Evolutionary conservation across 2,329 filamentous ascomycete genomes (phyloP).

Genomic region (Fusarium sp.): DNA sequence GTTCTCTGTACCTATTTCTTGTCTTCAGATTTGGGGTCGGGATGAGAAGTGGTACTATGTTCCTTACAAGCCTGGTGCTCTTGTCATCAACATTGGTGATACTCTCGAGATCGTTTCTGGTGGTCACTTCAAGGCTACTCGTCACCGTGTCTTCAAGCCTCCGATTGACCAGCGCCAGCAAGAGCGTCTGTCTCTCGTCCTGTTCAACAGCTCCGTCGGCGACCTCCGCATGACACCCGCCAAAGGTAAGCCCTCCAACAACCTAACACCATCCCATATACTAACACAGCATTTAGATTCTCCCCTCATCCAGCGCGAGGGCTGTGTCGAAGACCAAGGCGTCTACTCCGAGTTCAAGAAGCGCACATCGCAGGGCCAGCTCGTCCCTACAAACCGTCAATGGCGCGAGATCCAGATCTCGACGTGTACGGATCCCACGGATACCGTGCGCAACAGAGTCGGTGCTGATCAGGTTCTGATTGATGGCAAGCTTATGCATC

Average conservation of each 20-base stretch:
- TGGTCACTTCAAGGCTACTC: constrained; percentile 38
- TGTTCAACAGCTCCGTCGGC: constrained; percentile 60
- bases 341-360: constrained; percentile 60
- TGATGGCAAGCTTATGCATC: constrained; percentile 59
- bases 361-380: constrained; percentile 52
- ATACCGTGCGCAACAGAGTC: constrained; percentile 53
- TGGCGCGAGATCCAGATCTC: constrained; percentile 64
- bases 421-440: constrained; percentile 56
- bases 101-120: constrained; percentile 35
- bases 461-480: constrained; percentile 57
- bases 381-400: constrained; percentile 58
- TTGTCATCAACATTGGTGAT: constrained; percentile 37
- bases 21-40: constrained; percentile 36
- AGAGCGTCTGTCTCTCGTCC: constrained; percentile 56
- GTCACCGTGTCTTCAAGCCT: constrained; percentile 34
- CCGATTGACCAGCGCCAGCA: constrained; percentile 42
- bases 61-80: constrained; percentile 35
- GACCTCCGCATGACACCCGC: constrained; percentile 57
- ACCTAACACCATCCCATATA: background rate
- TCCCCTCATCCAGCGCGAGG: constrained; percentile 51
- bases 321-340: constrained; percentile 57
- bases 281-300: constrained; percentile 30
- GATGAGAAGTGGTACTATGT: constrained; percentile 39
- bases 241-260: background rate
- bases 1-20: constrained; percentile 35